Evolutionary conservation across 2,329 filamentous ascomycete species (phyloP).

Genomic region (Daldinia sp.): DNA sequence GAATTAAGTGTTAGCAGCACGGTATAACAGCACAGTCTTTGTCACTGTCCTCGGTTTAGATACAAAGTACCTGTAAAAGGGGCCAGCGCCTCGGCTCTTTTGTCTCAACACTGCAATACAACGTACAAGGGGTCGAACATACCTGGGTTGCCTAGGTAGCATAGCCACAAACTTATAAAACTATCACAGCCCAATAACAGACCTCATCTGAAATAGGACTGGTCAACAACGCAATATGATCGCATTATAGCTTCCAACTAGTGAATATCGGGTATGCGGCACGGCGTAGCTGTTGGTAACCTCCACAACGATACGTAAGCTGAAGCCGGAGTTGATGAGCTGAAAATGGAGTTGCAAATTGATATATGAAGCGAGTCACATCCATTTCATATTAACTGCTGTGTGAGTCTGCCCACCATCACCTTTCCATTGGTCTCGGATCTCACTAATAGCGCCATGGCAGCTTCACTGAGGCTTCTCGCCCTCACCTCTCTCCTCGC

Average conservation of each 20-base stretch:
- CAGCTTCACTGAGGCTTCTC: conserved; percentile 1
- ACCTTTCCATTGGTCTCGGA: background rate
- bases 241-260: background rate
- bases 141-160: background rate
- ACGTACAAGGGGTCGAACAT: background rate
- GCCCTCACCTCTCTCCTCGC: conserved; percentile 3
- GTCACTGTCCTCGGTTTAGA: background rate
- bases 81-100: background rate
- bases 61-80: background rate
- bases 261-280: background rate
- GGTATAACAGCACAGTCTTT: background rate
- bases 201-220: background rate
- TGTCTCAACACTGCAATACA: background rate
- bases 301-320: background rate
- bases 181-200: background rate
- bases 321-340: background rate
- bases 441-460: conserved; percentile 7
- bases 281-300: background rate
- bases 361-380: background rate
- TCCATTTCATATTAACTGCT: background rate
- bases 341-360: background rate
- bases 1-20: background rate
- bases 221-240: background rate
- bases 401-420: background rate
- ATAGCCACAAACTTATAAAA: background rate